Evolutionary conservation across 495 filamentous ascomycete species (phyloP).

Genomic region (Podospora appendiculata): DNA sequence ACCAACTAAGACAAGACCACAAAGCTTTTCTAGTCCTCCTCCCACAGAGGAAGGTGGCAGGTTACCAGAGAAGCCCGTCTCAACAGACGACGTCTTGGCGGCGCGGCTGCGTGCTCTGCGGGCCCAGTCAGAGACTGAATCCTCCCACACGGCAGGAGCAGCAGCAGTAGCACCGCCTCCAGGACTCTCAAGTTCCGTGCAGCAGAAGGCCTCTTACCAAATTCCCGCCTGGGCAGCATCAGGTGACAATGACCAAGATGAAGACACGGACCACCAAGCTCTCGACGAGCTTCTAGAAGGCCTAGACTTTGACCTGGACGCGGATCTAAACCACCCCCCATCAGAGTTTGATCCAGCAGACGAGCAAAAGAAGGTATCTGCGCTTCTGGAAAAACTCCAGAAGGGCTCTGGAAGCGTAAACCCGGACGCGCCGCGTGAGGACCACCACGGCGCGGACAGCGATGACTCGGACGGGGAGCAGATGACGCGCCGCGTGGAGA

Average conservation of each 20-base stretch:
- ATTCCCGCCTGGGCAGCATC: not conserved
- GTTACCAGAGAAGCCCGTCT: slow-evolving; percentile 1
- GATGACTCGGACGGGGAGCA: slow-evolving; percentile 35
- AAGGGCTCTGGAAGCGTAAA: not conserved
- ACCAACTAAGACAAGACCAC: too few species aligned
- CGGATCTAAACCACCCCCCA: not conserved
- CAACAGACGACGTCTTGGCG: slow-evolving; percentile 36
- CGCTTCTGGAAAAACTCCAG: slow-evolving; percentile 13
- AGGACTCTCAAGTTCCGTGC: not conserved
- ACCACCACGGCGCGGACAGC: slow-evolving; percentile 1
- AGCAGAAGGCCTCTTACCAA: not conserved
- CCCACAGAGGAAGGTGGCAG: too few species aligned
- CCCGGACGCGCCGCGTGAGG: not conserved
- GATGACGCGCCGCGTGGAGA: slow-evolving; percentile 26
- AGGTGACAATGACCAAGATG: not conserved
- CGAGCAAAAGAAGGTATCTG: slow-evolving; percentile 24
- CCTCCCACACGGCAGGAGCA: not conserved
- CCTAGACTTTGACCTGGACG: slow-evolving; percentile 15
- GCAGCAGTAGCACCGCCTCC: not conserved
- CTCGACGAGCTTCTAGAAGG: slow-evolving; percentile 31
- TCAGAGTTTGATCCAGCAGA: not conserved
- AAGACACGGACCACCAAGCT: slow-evolving; percentile 21
- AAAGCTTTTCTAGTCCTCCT: too few species aligned
- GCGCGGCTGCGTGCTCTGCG: slow-evolving; percentile 36
- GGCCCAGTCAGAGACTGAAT: slow-evolving; percentile 8